Evolutionary conservation across 192 early-diverging fungal genomes (phyloP), one percentile per base, ranked within the genome.

Genomic region (Gonapodya prolifera): DNA sequence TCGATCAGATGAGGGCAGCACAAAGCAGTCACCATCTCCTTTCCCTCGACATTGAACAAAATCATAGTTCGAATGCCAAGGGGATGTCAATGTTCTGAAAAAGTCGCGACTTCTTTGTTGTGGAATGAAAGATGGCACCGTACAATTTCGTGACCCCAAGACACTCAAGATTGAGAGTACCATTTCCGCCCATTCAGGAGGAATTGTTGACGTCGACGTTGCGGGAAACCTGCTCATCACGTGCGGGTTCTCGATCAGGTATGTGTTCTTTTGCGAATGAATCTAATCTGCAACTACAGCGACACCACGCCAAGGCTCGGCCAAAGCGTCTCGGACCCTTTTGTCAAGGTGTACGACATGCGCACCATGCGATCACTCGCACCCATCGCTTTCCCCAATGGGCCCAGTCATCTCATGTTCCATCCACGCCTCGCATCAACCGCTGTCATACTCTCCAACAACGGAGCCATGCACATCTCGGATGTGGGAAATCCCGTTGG

Each of bases 291-390:
- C 71, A 73, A 75, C 35, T 69, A 8, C 35, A 76, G 76, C 31
- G 31, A 73, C 35, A 82, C 74, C 18, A 34, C 70, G 8, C 29
- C 77, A 23, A 83, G 86, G 34, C 84, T 85, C 69, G 87, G 88
- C 0, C 82, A 85, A 0, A 79, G 93, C 78, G 86, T 93, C 23
- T 82, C 88, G 45, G 94, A 95, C 81, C 89, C 91, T 2, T 78
- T 92, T 75, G 89, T 95, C 35, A 94, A 94, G 80, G 82, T 95
- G n/a, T 95, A 86, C 70, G 94, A 95, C 76, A 89, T 95, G 35
- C 83, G 93, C 23, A 87, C 88, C 2, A 87, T 92, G 80, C 85
- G 89, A 33, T 85, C 87, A 30, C 84, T 94, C 17, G 85, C 90
- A 1, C 91, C 92, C 0, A 86, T 94, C 29, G 84, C 92, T 0